Evolutionary conservation across 2,329 filamentous ascomycete genomes (phyloP).

Genomic region (Ilyonectria destructans): DNA sequence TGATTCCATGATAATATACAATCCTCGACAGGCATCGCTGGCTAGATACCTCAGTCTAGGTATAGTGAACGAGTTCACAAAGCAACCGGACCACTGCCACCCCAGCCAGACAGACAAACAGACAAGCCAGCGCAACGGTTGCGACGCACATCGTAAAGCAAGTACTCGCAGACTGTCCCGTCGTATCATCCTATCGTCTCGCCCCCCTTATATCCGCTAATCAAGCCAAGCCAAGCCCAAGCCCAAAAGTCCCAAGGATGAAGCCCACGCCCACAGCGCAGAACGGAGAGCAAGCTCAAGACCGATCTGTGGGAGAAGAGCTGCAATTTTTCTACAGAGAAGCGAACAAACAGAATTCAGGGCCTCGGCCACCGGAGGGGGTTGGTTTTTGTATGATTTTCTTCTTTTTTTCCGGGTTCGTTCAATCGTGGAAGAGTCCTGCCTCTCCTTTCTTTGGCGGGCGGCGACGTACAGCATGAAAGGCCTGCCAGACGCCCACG

Average conservation of each 20-base stretch:
- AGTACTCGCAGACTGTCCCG: not conserved
- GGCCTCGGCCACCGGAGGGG: slow-evolving; percentile 27
- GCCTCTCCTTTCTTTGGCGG: slow-evolving; percentile 36
- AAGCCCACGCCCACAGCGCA: not conserved
- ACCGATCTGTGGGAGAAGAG: slow-evolving; percentile 2
- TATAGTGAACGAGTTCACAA: slow-evolving; percentile 7
- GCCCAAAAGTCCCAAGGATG: slow-evolving; percentile 11
- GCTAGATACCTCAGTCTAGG: slow-evolving; percentile 4
- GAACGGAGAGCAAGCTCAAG: not conserved
- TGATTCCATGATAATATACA: slow-evolving; percentile 38
- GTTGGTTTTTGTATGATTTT: slow-evolving; percentile 30
- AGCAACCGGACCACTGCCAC: slow-evolving; percentile 2
- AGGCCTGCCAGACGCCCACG: slow-evolving; percentile 48
- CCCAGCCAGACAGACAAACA: not conserved
- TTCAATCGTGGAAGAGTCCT: slow-evolving; percentile 48
- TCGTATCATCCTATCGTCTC: not conserved
- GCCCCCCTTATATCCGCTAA: slow-evolving; percentile 2
- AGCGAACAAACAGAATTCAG: slow-evolving; percentile 36
- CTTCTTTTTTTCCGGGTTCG: slow-evolving; percentile 43
- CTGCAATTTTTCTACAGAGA: slow-evolving; percentile 35
- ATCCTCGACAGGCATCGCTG: slow-evolving; percentile 21
- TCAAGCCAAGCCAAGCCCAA: slow-evolving; percentile 22
- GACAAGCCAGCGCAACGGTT: not conserved
- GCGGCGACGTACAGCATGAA: slow-evolving; percentile 43
- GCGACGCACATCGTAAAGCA: not conserved